phyloP scores from a whole-genome alignment of 306 rosid species.

The Acacia acuminata region DNA sequence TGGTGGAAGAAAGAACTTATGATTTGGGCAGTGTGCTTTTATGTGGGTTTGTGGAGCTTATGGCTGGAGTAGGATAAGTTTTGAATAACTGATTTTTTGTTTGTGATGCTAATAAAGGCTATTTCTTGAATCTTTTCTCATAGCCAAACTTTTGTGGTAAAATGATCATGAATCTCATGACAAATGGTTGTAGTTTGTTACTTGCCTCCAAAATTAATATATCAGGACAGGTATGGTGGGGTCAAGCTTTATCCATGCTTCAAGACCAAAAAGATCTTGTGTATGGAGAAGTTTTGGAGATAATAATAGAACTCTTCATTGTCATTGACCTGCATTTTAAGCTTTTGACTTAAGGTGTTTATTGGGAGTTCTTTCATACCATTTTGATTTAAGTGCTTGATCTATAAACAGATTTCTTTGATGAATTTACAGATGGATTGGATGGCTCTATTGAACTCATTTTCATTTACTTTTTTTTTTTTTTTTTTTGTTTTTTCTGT shows the following conservation, averaged over 20 bases:
- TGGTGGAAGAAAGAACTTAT: neutral
- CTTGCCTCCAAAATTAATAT: neutral
- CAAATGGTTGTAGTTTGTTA: neutral
- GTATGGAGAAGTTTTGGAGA: neutral
- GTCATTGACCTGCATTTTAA: neutral
- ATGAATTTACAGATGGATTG: neutral
- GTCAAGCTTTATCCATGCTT: neutral
- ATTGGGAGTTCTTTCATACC: neutral
- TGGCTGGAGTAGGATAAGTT: neutral
- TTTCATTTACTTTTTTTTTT: neutral
- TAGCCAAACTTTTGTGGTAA: neutral
- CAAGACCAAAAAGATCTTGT: neutral
- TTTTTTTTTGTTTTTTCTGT: too few relatives aligned
- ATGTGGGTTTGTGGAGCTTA: neutral
- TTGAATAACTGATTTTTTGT: neutral
- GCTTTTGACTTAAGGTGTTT: neutral
- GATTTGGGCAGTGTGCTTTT: neutral
- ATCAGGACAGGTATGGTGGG: neutral
- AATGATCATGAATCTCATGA: neutral
- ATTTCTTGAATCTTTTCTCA: neutral
- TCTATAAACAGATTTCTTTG: neutral
- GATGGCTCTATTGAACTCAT: neutral
- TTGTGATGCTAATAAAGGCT: neutral
- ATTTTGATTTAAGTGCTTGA: neutral
- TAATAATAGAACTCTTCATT: neutral